Evolutionary conservation across 177 flowering plant species (phyloP).

Genomic region (Vitis hybrid): DNA sequence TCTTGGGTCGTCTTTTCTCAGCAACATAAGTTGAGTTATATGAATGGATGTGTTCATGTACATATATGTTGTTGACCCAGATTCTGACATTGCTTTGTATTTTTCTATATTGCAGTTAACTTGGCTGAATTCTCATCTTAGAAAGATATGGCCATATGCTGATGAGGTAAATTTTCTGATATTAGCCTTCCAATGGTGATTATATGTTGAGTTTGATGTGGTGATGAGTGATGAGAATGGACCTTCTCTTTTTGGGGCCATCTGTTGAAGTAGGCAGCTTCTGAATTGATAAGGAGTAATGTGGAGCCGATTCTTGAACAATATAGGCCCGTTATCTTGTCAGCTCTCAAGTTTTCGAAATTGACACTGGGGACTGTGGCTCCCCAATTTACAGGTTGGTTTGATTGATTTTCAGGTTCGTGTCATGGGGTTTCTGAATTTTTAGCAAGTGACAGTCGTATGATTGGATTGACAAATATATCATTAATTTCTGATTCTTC

Average conservation of each 20-base stretch:
- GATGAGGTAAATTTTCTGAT: constrained; percentile 49
- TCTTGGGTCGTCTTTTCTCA: constrained; percentile 68
- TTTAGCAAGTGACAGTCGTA: background rate
- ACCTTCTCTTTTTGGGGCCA: background rate
- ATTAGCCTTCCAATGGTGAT: background rate
- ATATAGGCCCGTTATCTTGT: constrained; percentile 61
- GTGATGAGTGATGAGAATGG: background rate
- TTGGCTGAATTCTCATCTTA: constrained; percentile 82
- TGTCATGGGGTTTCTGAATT: background rate
- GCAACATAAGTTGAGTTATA: constrained; percentile 55
- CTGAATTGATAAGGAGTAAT: constrained; percentile 70
- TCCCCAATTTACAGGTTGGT: constrained; percentile 94
- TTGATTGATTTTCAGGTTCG: background rate
- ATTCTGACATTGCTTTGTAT: background rate
- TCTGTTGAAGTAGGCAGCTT: constrained; percentile 70
- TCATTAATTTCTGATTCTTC: too few species aligned
- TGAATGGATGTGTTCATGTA: background rate
- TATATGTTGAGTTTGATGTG: background rate
- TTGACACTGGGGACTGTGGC: constrained; percentile 95
- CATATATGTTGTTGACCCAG: background rate
- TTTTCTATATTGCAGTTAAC: constrained; percentile 52
- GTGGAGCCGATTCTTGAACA: constrained; percentile 93
- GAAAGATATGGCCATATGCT: constrained; percentile 91
- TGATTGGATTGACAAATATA: background rate
- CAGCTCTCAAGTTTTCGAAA: constrained; percentile 71